Percentiles rank a stretch among this genome's conserved stretches.
Evolutionary conservation across 129 eudicot species (phyloP).

Genomic region (Glebionis coronaria): DNA sequence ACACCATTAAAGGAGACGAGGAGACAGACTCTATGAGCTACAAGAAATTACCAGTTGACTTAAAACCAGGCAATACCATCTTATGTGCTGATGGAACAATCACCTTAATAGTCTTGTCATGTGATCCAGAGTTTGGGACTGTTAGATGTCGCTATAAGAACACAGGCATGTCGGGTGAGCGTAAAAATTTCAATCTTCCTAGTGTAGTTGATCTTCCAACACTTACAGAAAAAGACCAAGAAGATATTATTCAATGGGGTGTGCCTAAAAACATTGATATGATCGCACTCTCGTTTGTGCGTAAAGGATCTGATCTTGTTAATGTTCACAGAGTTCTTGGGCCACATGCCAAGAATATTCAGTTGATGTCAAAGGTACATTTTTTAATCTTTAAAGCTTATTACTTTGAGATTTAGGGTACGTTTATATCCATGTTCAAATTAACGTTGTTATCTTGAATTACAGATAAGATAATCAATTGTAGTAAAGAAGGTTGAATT

Average conservation of each 20-base stretch:
- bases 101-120: slow-evolving; percentile 67
- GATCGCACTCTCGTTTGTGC: slow-evolving; percentile 77
- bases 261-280: slow-evolving; percentile 78
- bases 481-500: no score
- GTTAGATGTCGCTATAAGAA: slow-evolving; percentile 86
- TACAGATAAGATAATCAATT: not conserved
- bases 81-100: slow-evolving; percentile 95
- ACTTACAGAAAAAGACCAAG: slow-evolving; percentile 75
- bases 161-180: slow-evolving; percentile 79
- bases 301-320: slow-evolving; percentile 80
- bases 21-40: slow-evolving; percentile 84
- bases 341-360: slow-evolving; percentile 61
- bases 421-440: not conserved
- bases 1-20: slow-evolving; percentile 70
- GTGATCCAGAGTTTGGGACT: slow-evolving; percentile 66
- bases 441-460: not conserved
- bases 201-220: slow-evolving; percentile 88
- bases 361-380: slow-evolving; percentile 69
- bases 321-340: slow-evolving; percentile 75
- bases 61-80: slow-evolving; percentile 81
- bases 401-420: not conserved
- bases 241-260: slow-evolving; percentile 78
- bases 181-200: slow-evolving; percentile 87
- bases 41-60: slow-evolving; percentile 70
- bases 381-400: not conserved